Conservation (phyloP, 2,329 filamentous ascomycete species). For the Neopestalotiopsis clavispora region DNA sequence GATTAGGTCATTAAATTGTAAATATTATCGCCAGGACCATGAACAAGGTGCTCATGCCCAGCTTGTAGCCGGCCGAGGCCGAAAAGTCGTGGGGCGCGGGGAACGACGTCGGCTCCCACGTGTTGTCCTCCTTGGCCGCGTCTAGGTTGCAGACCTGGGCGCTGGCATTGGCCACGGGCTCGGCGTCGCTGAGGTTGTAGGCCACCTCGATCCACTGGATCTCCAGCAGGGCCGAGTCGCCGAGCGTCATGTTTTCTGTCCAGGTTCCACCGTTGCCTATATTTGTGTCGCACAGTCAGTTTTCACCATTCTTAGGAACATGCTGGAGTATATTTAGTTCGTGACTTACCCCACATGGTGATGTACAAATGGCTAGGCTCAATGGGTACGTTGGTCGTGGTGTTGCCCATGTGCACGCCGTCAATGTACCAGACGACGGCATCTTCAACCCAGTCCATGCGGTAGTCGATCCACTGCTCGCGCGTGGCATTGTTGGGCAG, state of each 20-base stretch:
- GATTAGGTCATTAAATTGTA: slow-evolving; percentile 5
- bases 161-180: background rate
- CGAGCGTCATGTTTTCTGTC: slow-evolving; percentile 10
- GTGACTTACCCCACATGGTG: slow-evolving; percentile 3
- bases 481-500: background rate
- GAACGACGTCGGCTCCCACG: background rate
- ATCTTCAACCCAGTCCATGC: slow-evolving; percentile 5
- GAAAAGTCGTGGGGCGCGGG: background rate
- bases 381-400: background rate
- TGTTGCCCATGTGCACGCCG: background rate
- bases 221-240: slow-evolving; percentile 10
- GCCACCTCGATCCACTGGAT: slow-evolving; percentile 14
- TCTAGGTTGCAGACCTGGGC: background rate
- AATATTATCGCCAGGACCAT: background rate
- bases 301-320: background rate
- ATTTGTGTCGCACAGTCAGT: background rate
- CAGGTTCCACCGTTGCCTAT: slow-evolving; percentile 6
- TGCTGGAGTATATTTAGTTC: background rate
- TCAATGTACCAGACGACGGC: slow-evolving; percentile 6
- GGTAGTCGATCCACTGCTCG: slow-evolving; percentile 10
- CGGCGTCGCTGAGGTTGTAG: slow-evolving; percentile 11
- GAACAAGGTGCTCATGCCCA: slow-evolving; percentile 5
- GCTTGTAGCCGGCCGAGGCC: slow-evolving; percentile 3
- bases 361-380: slow-evolving; percentile 8
- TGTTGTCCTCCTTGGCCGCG: background rate